Evolutionary conservation across 768 basidiomycete species (phyloP), one percentile per base, ranked within the genome.

Genomic region (Mycena capillaripes): DNA sequence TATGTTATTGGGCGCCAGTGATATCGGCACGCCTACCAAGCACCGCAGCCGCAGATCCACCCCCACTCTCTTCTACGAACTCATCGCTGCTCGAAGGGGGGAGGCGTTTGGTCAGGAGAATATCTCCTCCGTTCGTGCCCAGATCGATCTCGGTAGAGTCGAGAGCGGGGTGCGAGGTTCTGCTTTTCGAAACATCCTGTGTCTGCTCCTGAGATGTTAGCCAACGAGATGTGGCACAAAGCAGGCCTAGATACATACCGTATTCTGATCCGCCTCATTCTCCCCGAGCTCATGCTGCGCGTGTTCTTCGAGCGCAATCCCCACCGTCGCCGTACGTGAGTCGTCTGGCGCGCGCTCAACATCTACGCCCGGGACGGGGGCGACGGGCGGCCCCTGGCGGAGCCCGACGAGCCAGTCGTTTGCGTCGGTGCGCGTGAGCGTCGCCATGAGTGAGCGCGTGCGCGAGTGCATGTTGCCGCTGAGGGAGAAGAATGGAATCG

Each of bases 401-500:
- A 79, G 76, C 65, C 80, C 80, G 4, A 82, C 66, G 7, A 89
- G 69, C 89, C 89, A 90, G 42, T 90, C 89, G 11, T 87, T 87
- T 0, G 57, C 34, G 34, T 72, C 55, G 74, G 80, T 78, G 40
- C 79, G 77, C 12, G 81, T 87, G 77, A 84, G 82, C 1, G 88
- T 88, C 16, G 77, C 77, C 10, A 86, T 82, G 16, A 90, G 71
- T 11, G 88, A 87, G 5, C 86, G 75, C 0, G 87, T 89, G 14
- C 84, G 85, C 16, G 87, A 85, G 56, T 84, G 82, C 27, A 86
- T 80, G 12, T 76, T 86, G 57, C 85, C 84, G 14, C 90, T 86
- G 23, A 89, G 76, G 46, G 84, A 88, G 81, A 93, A 92, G 80
- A 90, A 89, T 3, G 91, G 91, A 56, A 93, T 93, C 12, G 92